Evolutionary conservation across 495 filamentous ascomycete species (phyloP).

Genomic region (Trichoderma reesei): DNA sequence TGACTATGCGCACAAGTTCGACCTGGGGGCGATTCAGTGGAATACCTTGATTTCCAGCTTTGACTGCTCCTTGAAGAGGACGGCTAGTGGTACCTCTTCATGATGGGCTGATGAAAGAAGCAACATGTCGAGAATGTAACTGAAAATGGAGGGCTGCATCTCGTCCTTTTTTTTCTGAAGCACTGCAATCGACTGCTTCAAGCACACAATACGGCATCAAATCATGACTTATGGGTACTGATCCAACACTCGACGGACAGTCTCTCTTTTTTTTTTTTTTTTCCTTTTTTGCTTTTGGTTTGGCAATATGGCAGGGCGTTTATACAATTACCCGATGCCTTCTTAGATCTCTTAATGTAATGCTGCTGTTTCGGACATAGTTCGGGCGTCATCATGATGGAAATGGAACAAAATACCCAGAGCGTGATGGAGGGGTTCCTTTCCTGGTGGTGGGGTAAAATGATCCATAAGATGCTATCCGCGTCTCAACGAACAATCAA

Average conservation of each 20-base stretch:
- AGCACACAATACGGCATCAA: not conserved
- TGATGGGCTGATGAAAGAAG: not conserved
- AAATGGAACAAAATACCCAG: not conserved
- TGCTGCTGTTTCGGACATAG: constrained; percentile 13
- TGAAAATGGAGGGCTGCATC: not conserved
- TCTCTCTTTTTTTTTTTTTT: not conserved
- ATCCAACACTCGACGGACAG: not conserved
- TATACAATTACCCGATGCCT: constrained; percentile 5
- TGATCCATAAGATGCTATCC: too few species aligned
- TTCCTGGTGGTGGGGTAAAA: not conserved
- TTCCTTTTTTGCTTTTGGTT: not conserved
- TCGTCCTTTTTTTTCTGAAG: too few species aligned
- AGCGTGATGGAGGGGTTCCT: not conserved
- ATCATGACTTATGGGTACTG: not conserved
- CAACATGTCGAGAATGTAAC: not conserved
- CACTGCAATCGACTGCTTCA: not conserved
- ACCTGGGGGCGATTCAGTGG: constrained; percentile 28
- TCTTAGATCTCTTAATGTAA: not conserved
- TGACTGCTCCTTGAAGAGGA: constrained; percentile 22
- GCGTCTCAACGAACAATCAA: too few species aligned
- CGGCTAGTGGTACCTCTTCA: not conserved
- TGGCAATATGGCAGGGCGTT: not conserved
- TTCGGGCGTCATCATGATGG: constrained; percentile 7
- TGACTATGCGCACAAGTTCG: constrained; percentile 26
- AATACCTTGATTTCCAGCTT: constrained; percentile 28